Evolutionary conservation across 1,284 basidiomycete genomes (phyloP).

Genomic region (Austroboletus novae-zelandiae): DNA sequence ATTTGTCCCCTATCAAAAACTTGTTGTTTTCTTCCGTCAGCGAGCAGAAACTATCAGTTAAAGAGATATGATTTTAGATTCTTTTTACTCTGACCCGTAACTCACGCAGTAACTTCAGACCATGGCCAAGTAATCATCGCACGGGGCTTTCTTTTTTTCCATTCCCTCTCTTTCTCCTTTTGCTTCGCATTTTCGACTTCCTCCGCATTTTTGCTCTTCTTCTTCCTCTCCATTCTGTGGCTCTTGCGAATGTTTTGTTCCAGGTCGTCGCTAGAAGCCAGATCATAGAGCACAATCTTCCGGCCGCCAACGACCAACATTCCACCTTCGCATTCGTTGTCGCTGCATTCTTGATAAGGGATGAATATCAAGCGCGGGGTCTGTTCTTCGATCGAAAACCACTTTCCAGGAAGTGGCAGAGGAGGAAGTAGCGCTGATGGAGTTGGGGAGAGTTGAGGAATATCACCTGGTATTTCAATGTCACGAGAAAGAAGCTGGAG

Average conservation of each 20-base stretch:
- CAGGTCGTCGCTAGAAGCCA: slow-evolving; percentile 45
- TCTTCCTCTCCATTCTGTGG: slow-evolving; percentile 48
- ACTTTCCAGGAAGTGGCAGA: slow-evolving; percentile 39
- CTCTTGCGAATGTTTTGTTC: slow-evolving; percentile 54
- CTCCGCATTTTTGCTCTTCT: slow-evolving; percentile 41
- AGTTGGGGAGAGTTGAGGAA: slow-evolving; percentile 48
- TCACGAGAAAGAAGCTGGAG: slow-evolving; percentile 63
- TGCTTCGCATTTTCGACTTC: slow-evolving; percentile 45
- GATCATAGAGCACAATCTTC: slow-evolving; percentile 58
- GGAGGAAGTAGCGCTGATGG: slow-evolving; percentile 51
- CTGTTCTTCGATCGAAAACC: slow-evolving; percentile 29
- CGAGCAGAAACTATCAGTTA: slow-evolving; percentile 45
- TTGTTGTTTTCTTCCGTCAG: slow-evolving; percentile 44
- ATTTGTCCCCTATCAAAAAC: slow-evolving; percentile 76
- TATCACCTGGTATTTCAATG: slow-evolving; percentile 44
- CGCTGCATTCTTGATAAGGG: slow-evolving; percentile 23
- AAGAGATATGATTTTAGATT: slow-evolving; percentile 1
- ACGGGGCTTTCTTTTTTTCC: slow-evolving; percentile 50
- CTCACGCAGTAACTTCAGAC: slow-evolving; percentile 62
- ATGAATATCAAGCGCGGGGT: slow-evolving; percentile 25
- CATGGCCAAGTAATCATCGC: slow-evolving; percentile 69
- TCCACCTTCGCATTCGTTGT: slow-evolving; percentile 50
- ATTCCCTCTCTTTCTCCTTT: slow-evolving; percentile 56
- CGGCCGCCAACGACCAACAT: slow-evolving; percentile 67
- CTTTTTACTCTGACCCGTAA: slow-evolving; percentile 7